phyloP scores from a whole-genome alignment of 164 flowering plant genomes.

The Vitis labrusca region DNA sequence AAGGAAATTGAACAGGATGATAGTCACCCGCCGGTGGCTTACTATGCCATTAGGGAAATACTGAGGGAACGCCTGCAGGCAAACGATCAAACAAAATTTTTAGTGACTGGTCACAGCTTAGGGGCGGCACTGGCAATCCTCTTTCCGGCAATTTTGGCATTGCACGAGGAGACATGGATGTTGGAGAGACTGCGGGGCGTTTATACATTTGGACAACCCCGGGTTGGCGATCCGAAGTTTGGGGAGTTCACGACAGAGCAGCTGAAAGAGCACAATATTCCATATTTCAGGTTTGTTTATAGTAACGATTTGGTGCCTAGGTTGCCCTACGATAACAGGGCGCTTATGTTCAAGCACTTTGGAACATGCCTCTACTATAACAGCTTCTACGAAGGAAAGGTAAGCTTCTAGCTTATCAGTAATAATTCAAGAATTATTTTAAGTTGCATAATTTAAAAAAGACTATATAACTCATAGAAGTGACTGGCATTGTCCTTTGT shows the following conservation, averaged over 20 bases:
- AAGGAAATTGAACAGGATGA: constrained; percentile 18
- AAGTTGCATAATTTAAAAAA: too few species aligned
- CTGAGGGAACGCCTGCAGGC: constrained; percentile 26
- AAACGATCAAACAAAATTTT: constrained; percentile 31
- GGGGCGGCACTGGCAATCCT: constrained; percentile 68
- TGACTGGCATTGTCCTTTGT: not conserved
- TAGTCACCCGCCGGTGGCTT: constrained; percentile 33
- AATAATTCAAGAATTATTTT: not conserved
- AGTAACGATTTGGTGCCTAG: constrained; percentile 59
- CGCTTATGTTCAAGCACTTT: constrained; percentile 52
- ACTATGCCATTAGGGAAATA: constrained; percentile 43
- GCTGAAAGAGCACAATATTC: constrained; percentile 14
- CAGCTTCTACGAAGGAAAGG: constrained; percentile 51
- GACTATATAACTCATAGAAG: too few species aligned
- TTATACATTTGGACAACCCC: constrained; percentile 68
- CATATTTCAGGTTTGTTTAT: constrained; percentile 52
- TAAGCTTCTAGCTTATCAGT: constrained; percentile 9
- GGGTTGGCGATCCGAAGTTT: constrained; percentile 58
- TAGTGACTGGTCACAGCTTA: constrained; percentile 68
- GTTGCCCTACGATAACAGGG: constrained; percentile 49
- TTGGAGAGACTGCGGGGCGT: constrained; percentile 45
- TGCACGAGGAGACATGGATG: constrained; percentile 42
- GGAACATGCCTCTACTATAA: constrained; percentile 56
- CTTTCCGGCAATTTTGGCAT: constrained; percentile 45
- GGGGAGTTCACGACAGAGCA: constrained; percentile 33